Evolutionary conservation across 2,329 filamentous ascomycete species (phyloP).

Genomic region (Cercospora brassicicola): DNA sequence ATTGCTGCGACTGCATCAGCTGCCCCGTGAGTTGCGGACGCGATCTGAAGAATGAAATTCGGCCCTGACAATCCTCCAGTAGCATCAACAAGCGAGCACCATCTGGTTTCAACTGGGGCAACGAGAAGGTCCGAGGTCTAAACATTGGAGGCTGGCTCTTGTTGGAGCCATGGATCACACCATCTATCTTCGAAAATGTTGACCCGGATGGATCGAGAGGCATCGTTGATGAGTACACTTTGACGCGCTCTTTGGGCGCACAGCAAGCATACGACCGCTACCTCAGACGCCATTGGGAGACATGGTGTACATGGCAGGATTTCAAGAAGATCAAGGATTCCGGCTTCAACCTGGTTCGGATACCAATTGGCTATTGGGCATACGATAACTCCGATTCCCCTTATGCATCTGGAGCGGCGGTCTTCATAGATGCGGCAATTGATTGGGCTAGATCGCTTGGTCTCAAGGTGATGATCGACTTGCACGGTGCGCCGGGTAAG

Average conservation of each 20-base stretch:
- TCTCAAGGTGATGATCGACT: constrained; percentile 59
- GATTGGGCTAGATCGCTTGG: constrained; percentile 56
- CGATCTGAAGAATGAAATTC: neutral
- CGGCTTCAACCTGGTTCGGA: constrained; percentile 60
- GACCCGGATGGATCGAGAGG: constrained; percentile 19
- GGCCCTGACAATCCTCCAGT: constrained; percentile 15
- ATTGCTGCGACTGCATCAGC: constrained; percentile 28
- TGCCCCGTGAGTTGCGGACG: constrained; percentile 29
- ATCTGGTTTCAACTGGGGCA: constrained; percentile 52
- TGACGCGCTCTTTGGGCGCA: constrained; percentile 52
- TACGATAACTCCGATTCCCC: constrained; percentile 53
- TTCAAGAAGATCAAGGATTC: constrained; percentile 58
- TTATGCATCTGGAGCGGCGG: constrained; percentile 54
- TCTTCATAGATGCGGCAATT: constrained; percentile 58
- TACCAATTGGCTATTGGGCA: constrained; percentile 62
- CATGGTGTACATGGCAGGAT: constrained; percentile 52
- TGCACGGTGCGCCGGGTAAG: constrained; percentile 54
- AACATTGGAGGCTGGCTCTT: constrained; percentile 55
- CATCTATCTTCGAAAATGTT: constrained; percentile 53
- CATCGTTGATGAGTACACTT: constrained; percentile 54
- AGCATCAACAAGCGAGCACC: constrained; percentile 23
- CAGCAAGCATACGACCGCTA: constrained; percentile 45
- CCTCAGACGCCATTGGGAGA: constrained; percentile 54
- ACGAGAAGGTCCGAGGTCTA: constrained; percentile 52
- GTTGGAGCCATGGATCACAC: constrained; percentile 55